These are phyloP conservation scores for Fonsecaea multimorphosa DNA, from an alignment of 2,329 filamentous ascomycete species.

Conservation along the genomic window DNA sequence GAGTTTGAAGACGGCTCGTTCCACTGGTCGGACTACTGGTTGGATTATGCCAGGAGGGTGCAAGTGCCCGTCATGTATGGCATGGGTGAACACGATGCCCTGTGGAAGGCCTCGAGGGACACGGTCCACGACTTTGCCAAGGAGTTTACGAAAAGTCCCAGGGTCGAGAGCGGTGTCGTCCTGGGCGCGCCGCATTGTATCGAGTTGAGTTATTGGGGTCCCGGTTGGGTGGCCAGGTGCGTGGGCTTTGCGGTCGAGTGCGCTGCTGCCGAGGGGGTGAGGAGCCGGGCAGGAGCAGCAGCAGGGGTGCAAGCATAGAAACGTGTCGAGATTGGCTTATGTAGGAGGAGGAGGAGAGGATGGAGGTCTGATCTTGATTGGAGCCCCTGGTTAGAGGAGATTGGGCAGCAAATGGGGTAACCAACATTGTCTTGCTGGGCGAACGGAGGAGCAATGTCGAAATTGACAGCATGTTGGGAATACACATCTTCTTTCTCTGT, in stretches of 20 bases:
- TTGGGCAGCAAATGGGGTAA: no score
- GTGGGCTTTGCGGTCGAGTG: conserved; percentile 17
- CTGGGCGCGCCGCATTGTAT: conserved; percentile 16
- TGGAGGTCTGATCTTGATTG: no score
- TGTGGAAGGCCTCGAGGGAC: conserved; percentile 13
- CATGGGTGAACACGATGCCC: conserved; percentile 7
- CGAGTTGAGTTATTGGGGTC: conserved; percentile 23
- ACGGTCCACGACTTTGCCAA: conserved; percentile 5
- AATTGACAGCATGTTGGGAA: no score
- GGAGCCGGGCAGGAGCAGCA: neutral
- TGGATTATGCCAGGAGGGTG: conserved; percentile 8
- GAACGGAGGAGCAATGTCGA: no score
- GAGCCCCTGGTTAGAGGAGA: no score
- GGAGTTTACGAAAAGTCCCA: neutral
- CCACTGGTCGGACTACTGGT: conserved; percentile 16
- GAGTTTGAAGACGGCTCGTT: conserved; percentile 14
- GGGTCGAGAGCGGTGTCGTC: conserved; percentile 15
- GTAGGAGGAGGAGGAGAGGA: neutral
- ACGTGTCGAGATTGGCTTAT: neutral
- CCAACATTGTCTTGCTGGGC: no score
- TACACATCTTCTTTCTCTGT: no score
- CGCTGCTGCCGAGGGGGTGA: conserved; percentile 3
- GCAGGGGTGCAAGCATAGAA: neutral
- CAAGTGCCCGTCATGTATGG: conserved; percentile 12
- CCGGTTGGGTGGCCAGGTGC: conserved; percentile 6